phyloP scores from a whole-genome alignment of 352 stramenopile species.

The Globisporangium lucens region DNA sequence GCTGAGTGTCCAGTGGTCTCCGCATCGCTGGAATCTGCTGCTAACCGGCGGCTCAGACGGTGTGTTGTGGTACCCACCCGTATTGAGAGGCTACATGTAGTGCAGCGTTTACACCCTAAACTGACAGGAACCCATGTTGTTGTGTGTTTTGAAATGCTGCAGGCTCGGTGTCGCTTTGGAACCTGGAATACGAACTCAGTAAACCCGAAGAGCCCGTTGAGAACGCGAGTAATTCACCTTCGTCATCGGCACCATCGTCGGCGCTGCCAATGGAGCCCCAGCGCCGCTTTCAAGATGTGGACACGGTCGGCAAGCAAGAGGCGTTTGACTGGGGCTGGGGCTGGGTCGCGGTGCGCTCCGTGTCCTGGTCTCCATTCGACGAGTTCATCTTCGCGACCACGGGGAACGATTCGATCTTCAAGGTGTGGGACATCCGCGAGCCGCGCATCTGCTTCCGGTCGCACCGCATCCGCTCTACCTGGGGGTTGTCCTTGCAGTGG shows the following conservation, averaged over 20 bases:
- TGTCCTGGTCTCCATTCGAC: constrained; percentile 81
- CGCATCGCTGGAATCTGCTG: constrained; percentile 62
- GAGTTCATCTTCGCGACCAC: constrained; percentile 82
- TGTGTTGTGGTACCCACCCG: constrained; percentile 17
- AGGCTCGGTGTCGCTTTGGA: constrained; percentile 82
- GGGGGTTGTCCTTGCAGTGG: constrained; percentile 76
- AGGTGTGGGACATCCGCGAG: constrained; percentile 83
- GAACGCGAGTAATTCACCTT: not conserved
- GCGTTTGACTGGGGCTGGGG: constrained; percentile 80
- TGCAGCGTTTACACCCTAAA: not conserved
- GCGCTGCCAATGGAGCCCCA: constrained; percentile 54
- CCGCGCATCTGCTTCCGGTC: constrained; percentile 72
- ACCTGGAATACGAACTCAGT: constrained; percentile 40
- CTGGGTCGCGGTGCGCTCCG: constrained; percentile 76
- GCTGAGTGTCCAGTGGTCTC: constrained; percentile 74
- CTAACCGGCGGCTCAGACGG: constrained; percentile 79
- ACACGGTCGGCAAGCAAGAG: constrained; percentile 80
- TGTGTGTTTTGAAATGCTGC: constrained; percentile 1
- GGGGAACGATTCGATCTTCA: constrained; percentile 84
- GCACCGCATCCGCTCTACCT: constrained; percentile 80
- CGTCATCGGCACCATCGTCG: not conserved
- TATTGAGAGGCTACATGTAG: not conserved
- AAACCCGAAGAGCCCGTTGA: not conserved
- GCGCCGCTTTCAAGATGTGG: constrained; percentile 75
- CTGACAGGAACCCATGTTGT: not conserved